Conservation (phyloP, 2,329 filamentous ascomycete species). For the Furcasterigmium furcatum region DNA sequence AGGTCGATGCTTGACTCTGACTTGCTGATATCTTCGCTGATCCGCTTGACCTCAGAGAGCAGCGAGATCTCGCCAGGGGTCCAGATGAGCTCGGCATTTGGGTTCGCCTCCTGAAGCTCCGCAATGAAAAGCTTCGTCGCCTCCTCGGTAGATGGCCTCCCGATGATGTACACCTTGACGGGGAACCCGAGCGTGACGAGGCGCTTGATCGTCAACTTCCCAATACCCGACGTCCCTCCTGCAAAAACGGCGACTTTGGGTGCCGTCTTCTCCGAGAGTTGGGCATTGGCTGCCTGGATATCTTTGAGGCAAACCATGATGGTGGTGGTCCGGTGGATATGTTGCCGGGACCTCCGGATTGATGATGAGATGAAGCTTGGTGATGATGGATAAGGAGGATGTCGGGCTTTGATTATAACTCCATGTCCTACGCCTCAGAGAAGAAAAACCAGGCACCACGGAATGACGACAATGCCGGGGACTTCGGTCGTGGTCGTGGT, state of each 20-base stretch:
- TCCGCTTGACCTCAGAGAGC: constrained; percentile 33
- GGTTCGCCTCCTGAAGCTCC: constrained; percentile 29
- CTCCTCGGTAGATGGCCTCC: constrained; percentile 31
- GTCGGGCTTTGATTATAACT: too few species aligned
- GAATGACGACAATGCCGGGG: too few species aligned
- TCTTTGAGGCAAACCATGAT: constrained; percentile 30
- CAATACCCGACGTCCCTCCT: constrained; percentile 44
- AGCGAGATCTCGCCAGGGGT: constrained; percentile 39
- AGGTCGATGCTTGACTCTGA: constrained; percentile 36
- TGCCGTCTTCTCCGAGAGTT: constrained; percentile 29
- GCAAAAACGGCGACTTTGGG: constrained; percentile 38
- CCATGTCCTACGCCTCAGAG: too few species aligned
- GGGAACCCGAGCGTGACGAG: constrained; percentile 28
- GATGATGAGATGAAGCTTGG: too few species aligned
- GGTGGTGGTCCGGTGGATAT: too few species aligned
- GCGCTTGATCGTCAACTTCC: constrained; percentile 32
- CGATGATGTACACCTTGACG: constrained; percentile 38
- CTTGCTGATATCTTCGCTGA: constrained; percentile 32
- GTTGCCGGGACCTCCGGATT: too few species aligned
- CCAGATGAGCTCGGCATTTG: constrained; percentile 38
- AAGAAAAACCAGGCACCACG: too few species aligned
- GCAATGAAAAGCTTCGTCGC: constrained; percentile 26
- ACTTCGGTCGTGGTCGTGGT: too few species aligned
- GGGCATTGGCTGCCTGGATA: constrained; percentile 32
- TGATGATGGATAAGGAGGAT: too few species aligned